phyloP scores from a whole-genome alignment of 768 basidiomycete genomes.

The Rhizopogon sp. region DNA sequence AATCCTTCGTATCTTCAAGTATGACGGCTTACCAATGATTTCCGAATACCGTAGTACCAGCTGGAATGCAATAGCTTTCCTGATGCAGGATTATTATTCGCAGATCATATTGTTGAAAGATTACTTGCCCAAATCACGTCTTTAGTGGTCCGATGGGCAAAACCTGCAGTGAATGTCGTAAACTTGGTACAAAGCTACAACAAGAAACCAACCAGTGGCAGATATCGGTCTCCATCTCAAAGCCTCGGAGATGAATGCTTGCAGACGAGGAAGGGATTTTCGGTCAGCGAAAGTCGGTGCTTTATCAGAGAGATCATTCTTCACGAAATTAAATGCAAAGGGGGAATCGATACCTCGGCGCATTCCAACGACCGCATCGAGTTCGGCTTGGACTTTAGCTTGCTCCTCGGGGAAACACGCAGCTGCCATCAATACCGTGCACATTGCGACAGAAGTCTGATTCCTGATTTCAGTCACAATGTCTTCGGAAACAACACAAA shows the following conservation, averaged over 20 bases:
- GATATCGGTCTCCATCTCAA: conserved; percentile 27
- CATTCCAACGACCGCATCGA: conserved; percentile 41
- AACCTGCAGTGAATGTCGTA: conserved; percentile 33
- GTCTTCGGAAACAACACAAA: background rate
- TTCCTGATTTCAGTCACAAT: background rate
- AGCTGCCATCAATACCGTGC: conserved; percentile 19
- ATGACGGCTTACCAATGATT: too few species aligned
- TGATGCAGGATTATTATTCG: too few species aligned
- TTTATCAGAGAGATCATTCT: conserved; percentile 1
- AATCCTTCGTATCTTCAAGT: too few species aligned
- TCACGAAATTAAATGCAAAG: background rate
- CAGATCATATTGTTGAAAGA: too few species aligned
- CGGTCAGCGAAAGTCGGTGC: conserved; percentile 28
- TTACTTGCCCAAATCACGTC: conserved; percentile 43
- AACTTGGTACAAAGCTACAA: background rate
- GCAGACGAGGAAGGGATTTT: conserved; percentile 21
- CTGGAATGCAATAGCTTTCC: too few species aligned
- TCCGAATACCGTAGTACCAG: too few species aligned
- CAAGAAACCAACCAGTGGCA: conserved; percentile 9
- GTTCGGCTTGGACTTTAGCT: conserved; percentile 38
- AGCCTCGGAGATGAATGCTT: background rate
- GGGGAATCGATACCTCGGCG: conserved; percentile 6
- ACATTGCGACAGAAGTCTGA: conserved; percentile 44
- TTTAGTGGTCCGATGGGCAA: conserved; percentile 53
- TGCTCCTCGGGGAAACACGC: too few species aligned